Conservation (phyloP, 73 alveolate genomes). For the Diophrys sp. region DNA sequence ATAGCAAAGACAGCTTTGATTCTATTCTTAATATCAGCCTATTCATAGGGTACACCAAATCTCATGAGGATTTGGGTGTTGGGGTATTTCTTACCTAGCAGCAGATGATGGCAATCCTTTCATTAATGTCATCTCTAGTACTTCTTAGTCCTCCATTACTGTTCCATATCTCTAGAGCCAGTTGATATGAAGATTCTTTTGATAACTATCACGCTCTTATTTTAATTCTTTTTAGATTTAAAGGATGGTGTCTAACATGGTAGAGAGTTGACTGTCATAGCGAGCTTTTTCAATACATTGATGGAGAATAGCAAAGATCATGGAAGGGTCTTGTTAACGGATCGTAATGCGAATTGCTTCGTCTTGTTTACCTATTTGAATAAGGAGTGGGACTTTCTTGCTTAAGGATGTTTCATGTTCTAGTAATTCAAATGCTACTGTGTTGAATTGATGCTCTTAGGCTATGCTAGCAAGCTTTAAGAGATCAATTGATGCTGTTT, state of each 20-base stretch:
- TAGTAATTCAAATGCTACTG: neutral
- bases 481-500: neutral
- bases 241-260: too few relatives aligned
- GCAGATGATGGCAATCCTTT: neutral
- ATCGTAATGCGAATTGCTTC: neutral
- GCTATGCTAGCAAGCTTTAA: neutral
- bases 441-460: neutral
- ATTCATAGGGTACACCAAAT: too few relatives aligned
- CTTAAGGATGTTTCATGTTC: neutral
- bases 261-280: too few relatives aligned
- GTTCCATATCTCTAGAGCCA: neutral
- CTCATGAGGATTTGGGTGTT: too few relatives aligned
- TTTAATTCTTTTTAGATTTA: too few relatives aligned
- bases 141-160: neutral
- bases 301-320: too few relatives aligned
- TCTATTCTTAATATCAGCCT: neutral
- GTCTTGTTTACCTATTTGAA: neutral
- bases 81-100: too few relatives aligned
- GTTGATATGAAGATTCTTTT: too few relatives aligned
- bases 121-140: neutral
- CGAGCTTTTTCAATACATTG: too few relatives aligned
- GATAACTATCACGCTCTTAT: too few relatives aligned
- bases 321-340: neutral
- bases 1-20: neutral
- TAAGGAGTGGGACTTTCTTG: neutral